A percentile compares a stretch with the other conserved stretches of the same genome.
Conservation (phyloP, 495 filamentous ascomycete genomes). For the Rostrohypoxylon terebratum region DNA sequence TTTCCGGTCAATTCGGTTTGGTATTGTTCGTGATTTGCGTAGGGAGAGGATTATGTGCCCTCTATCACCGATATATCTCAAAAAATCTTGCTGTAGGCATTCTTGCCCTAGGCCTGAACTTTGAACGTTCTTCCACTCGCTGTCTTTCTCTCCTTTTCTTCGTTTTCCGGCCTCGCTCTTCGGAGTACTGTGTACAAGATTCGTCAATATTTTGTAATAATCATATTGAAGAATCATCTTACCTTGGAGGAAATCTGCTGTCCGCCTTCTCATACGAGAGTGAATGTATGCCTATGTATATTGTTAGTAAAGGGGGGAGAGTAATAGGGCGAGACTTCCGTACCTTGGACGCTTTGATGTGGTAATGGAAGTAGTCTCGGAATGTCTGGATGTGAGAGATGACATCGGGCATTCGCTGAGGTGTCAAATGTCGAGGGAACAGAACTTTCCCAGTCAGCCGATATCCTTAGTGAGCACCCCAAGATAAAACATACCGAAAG, state of each 20-base stretch:
- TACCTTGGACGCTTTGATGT: constrained; percentile 98
- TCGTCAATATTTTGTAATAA: constrained; percentile 33
- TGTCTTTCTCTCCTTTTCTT: constrained; percentile 98
- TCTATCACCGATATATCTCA: not conserved
- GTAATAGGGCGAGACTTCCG: constrained; percentile 19
- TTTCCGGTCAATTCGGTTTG: constrained; percentile 17
- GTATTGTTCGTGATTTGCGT: constrained; percentile 26
- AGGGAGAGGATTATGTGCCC: constrained; percentile 10
- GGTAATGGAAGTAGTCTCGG: constrained; percentile 99
- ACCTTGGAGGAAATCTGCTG: constrained; percentile 98
- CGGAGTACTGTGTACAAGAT: constrained; percentile 72
- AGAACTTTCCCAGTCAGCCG: constrained; percentile 71
- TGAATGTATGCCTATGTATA: constrained; percentile 89
- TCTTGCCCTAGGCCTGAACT: constrained; percentile 57
- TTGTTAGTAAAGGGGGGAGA: constrained; percentile 29
- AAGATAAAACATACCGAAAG: constrained; percentile 77
- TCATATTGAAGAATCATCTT: constrained; percentile 50
- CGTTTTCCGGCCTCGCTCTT: constrained; percentile 90
- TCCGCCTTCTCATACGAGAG: constrained; percentile 94
- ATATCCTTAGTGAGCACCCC: not conserved
- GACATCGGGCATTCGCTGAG: constrained; percentile 88
- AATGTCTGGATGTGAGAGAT: constrained; percentile 99
- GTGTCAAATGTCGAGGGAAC: constrained; percentile 93
- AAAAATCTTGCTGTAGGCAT: not conserved
- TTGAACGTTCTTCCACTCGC: constrained; percentile 95